Base-by-base conservation (phyloP, 495 filamentous ascomycete genomes). In the Trichoderma reesei region DNA sequence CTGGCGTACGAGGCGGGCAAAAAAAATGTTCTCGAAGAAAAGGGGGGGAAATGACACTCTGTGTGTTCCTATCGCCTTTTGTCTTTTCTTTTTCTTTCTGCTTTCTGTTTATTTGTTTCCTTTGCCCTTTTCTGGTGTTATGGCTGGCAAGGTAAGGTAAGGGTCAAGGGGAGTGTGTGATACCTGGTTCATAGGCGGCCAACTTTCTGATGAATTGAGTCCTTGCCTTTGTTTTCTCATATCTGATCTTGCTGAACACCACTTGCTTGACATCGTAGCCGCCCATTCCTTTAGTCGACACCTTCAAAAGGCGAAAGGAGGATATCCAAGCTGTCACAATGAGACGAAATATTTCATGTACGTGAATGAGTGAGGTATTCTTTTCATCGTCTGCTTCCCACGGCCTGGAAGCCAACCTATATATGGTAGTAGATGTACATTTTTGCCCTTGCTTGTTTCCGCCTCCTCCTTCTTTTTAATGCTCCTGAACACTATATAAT, bases 351-450 rank as follows among this genome's bases (percentile, higher is more conserved):
- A 2, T 13, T 16, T 5, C 14, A n/a, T 34, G 11, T 56, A 3
- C 31, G 51, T 33, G 33, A n/a, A 34, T 56, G 51, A 56, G 51
- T 56, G 51, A 56, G 31, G 51, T 56, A 18, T 18, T 56, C 26
- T 16, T 13, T 56, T 56, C 31, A 56, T 10, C 9, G 7, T 34
- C 8, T 56, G 51, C 51, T 34, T 34, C 51, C 26, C 33, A 56
- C 9, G 18, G 44, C 20, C 44, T 18, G 34, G 51, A 56, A 56
- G 51, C 51, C 51, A n/a, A 18, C 42, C 41, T 42, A 42, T 56
- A 56, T 56, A 56, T 56, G 18, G 26, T 34, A 14, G 51, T 56
- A 54, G 46, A 54, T 56, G 34, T 31, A 56, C 26, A 56, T 56
- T 26, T 26, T 26, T 7, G 20, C 8, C 26, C 9, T 33, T 36